Percentiles rank a stretch among this genome's conserved stretches.
phyloP scores from a whole-genome alignment of 371 early-diverging fungal genomes.

The Circinella minor region DNA sequence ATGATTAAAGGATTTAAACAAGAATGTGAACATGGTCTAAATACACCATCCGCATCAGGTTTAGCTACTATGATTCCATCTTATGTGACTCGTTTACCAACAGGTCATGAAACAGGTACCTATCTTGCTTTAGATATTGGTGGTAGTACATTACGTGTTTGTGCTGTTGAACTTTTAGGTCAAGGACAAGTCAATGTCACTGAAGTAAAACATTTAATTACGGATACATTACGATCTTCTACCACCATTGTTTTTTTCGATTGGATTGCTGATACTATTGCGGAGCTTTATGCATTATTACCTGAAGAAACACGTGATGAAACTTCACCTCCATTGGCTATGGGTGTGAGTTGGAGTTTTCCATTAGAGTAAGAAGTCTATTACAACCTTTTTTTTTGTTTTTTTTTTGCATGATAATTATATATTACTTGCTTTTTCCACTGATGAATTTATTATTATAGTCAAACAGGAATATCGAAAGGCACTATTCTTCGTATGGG shows the following conservation, averaged over 20 bases:
- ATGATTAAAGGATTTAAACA: constrained; percentile 55
- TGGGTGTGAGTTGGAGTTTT: constrained; percentile 57
- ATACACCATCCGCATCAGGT: constrained; percentile 47
- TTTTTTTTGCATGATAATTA: too few relatives aligned
- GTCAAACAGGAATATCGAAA: constrained; percentile 74
- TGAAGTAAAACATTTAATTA: constrained; percentile 68
- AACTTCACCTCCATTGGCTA: constrained; percentile 15
- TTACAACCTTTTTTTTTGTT: too few relatives aligned
- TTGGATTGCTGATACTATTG: constrained; percentile 78
- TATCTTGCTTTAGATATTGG: constrained; percentile 91
- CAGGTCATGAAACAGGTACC: constrained; percentile 80
- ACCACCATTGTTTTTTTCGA: constrained; percentile 78
- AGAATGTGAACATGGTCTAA: constrained; percentile 49
- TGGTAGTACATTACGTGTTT: constrained; percentile 88
- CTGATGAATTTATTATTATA: constrained; percentile 12
- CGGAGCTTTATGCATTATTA: constrained; percentile 26
- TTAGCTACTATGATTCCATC: constrained; percentile 78
- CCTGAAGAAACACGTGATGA: constrained; percentile 25
- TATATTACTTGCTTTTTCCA: background rate
- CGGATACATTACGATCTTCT: constrained; percentile 70
- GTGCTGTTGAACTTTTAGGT: constrained; percentile 73
- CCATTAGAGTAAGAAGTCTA: constrained; percentile 55
- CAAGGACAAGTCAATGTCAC: constrained; percentile 64
- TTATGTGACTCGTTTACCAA: constrained; percentile 77
- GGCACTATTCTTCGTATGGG: constrained; percentile 88